Conservation (phyloP, 2,329 filamentous ascomycete species). For the Calonectria henricotiae region DNA sequence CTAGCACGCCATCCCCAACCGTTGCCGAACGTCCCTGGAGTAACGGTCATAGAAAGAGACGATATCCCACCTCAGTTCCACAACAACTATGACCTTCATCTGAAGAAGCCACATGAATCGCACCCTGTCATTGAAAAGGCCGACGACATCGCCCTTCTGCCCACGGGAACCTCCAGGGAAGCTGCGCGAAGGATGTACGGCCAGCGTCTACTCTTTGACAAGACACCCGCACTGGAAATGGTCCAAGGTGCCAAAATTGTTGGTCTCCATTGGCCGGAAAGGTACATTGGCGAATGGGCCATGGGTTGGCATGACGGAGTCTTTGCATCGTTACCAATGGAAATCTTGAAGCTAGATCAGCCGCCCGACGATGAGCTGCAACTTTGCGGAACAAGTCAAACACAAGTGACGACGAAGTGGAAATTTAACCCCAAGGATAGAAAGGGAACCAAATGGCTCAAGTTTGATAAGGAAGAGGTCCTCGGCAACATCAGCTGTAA, state of each 20-base stretch:
- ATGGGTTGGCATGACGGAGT: constrained; percentile 72
- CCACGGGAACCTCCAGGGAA: constrained; percentile 65
- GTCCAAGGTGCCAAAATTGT: constrained; percentile 67
- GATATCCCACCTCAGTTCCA: constrained; percentile 60
- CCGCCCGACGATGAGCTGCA: constrained; percentile 66
- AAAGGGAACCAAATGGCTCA: constrained; percentile 66
- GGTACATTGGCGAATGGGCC: constrained; percentile 72
- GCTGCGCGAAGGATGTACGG: constrained; percentile 67
- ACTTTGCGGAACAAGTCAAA: constrained; percentile 64
- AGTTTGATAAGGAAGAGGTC: constrained; percentile 77
- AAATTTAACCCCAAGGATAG: constrained; percentile 67
- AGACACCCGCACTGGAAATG: constrained; percentile 64
- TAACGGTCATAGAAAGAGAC: constrained; percentile 66
- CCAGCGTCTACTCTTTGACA: constrained; percentile 64
- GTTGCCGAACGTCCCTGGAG: constrained; percentile 65
- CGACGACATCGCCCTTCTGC: constrained; percentile 61
- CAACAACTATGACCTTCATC: constrained; percentile 71
- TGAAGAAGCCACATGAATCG: constrained; percentile 59
- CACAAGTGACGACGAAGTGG: constrained; percentile 69
- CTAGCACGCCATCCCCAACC: constrained; percentile 70
- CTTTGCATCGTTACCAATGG: constrained; percentile 67
- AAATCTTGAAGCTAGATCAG: constrained; percentile 66
- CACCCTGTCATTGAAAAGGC: constrained; percentile 63
- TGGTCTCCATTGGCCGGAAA: constrained; percentile 68
- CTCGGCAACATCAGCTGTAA: constrained; percentile 77